These are phyloP conservation scores for Pseudogymnoascus verrucosus DNA, from an alignment of 2,329 filamentous ascomycete genomes.

Conservation along the genomic window DNA sequence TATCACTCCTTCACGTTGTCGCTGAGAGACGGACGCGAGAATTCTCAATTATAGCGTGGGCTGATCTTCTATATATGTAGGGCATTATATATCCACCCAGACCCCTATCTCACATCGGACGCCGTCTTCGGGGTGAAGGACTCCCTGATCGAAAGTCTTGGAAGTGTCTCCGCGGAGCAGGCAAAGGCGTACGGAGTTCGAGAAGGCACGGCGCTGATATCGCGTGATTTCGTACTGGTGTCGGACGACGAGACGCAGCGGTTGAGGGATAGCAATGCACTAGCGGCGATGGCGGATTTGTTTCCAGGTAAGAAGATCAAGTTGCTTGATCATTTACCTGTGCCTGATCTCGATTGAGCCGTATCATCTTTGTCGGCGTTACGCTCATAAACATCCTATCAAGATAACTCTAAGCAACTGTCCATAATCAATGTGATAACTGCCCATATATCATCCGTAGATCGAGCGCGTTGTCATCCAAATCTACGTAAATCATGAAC, in stretches of 20 bases:
- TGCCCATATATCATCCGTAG: background rate
- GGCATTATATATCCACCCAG: constrained; percentile 67
- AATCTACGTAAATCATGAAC: background rate
- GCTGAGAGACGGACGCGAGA: background rate
- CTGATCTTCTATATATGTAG: background rate
- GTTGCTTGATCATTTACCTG: constrained; percentile 67
- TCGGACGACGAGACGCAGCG: constrained; percentile 59
- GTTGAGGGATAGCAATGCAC: constrained; percentile 50
- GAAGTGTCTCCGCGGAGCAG: constrained; percentile 42
- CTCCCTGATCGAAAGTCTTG: constrained; percentile 62
- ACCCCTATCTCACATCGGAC: constrained; percentile 76
- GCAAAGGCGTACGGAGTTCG: constrained; percentile 55
- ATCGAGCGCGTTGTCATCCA: background rate
- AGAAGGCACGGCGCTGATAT: constrained; percentile 55
- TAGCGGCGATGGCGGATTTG: background rate
- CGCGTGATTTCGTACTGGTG: constrained; percentile 72
- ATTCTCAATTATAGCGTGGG: background rate
- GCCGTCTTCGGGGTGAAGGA: constrained; percentile 84
- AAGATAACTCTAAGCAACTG: background rate
- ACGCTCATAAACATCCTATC: background rate
- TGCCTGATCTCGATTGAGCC: constrained; percentile 53
- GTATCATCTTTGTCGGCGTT: background rate
- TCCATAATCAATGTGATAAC: background rate
- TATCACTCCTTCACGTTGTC: background rate
- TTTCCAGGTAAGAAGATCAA: constrained; percentile 45